Evolutionary conservation across 495 filamentous ascomycete genomes (phyloP).

Genomic region (Penicillium argentinense): DNA sequence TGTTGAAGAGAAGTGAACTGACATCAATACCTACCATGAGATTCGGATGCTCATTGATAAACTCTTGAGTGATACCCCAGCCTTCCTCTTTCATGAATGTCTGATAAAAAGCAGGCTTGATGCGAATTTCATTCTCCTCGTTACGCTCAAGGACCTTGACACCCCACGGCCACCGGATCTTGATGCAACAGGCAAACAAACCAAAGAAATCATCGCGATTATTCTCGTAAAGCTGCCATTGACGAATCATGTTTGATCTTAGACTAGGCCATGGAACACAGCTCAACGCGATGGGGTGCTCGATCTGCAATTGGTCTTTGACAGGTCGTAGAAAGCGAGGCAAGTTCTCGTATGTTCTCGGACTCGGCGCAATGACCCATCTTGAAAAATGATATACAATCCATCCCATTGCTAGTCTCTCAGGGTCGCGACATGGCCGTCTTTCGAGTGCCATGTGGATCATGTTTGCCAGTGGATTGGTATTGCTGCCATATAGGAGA

Average conservation of each 20-base stretch:
- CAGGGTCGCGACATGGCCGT: slow-evolving; percentile 29
- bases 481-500: slow-evolving; percentile 28
- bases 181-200: slow-evolving; percentile 26
- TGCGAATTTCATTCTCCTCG: slow-evolving; percentile 19
- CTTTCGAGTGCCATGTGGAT: slow-evolving; percentile 18
- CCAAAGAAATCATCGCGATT: slow-evolving; percentile 23
- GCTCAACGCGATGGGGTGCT: slow-evolving; percentile 22
- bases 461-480: slow-evolving; percentile 27
- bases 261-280: slow-evolving; percentile 23
- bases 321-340: slow-evolving; percentile 16
- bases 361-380: slow-evolving; percentile 26
- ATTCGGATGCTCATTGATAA: slow-evolving; percentile 24
- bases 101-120: slow-evolving; percentile 21
- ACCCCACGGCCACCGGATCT: slow-evolving; percentile 34
- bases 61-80: slow-evolving; percentile 33
- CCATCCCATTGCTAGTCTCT: slow-evolving; percentile 24
- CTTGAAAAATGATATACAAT: slow-evolving; percentile 20
- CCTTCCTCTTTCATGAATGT: slow-evolving; percentile 25
- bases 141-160: slow-evolving; percentile 26
- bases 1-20: slow-evolving; percentile 9
- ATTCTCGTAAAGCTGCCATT: slow-evolving; percentile 20
- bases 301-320: slow-evolving; percentile 19
- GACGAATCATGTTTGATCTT: slow-evolving; percentile 23
- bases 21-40: slow-evolving; percentile 24
- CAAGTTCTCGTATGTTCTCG: slow-evolving; percentile 16